These are phyloP conservation scores for Acacia acuminata DNA, from an alignment of 306 rosid species.

Conservation along the genomic window DNA sequence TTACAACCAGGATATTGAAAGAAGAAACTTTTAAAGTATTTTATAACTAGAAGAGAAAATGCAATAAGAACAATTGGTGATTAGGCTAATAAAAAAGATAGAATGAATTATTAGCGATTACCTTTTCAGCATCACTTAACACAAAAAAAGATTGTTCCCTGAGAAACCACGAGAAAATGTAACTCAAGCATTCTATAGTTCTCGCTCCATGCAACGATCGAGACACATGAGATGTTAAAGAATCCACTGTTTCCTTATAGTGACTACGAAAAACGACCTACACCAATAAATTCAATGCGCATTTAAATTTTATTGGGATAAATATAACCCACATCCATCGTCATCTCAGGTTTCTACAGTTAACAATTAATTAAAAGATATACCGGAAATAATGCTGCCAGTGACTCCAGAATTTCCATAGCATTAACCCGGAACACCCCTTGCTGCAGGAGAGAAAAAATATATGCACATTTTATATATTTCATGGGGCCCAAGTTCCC, in stretches of 20 bases:
- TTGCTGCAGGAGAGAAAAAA: conserved; percentile 23
- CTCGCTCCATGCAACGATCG: background rate
- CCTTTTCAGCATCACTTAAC: conserved; percentile 5
- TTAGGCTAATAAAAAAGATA: background rate
- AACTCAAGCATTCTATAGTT: conserved; percentile 29
- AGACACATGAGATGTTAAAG: conserved; percentile 17
- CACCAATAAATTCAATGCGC: background rate
- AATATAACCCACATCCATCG: background rate
- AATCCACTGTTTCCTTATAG: conserved; percentile 17
- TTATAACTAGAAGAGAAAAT: background rate
- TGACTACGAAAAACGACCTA: conserved; percentile 19
- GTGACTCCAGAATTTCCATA: conserved; percentile 13
- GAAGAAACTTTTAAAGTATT: background rate
- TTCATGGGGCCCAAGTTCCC: background rate
- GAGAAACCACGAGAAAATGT: background rate
- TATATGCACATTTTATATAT: background rate
- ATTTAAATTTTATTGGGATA: background rate
- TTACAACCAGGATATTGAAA: background rate
- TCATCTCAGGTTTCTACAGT: background rate
- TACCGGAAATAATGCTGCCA: conserved; percentile 27
- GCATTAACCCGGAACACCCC: conserved; percentile 18
- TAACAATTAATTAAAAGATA: background rate
- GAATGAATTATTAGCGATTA: background rate
- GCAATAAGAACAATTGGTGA: background rate
- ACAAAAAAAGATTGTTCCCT: background rate